phyloP scores from a whole-genome alignment of 352 stramenopile genomes.

The Globisporangium middletonii region DNA sequence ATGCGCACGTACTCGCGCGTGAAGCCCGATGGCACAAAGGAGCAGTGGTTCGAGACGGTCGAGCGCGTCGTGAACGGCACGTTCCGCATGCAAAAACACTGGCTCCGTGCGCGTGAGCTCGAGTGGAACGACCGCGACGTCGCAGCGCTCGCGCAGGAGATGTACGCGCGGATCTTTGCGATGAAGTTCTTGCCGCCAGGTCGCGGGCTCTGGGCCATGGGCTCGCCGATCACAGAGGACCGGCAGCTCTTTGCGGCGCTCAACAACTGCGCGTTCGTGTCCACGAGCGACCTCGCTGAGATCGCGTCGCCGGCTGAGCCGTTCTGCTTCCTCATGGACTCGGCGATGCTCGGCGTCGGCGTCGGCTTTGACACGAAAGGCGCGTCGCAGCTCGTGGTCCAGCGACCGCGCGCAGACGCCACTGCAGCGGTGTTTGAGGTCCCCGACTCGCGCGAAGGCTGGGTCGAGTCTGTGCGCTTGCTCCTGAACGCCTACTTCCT shows the following conservation, averaged over 20 bases:
- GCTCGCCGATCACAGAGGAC: slow-evolving; percentile 86
- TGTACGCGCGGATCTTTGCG: slow-evolving; percentile 90
- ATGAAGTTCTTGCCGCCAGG: slow-evolving; percentile 94
- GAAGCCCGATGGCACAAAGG: slow-evolving; percentile 70
- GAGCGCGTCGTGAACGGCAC: slow-evolving; percentile 92
- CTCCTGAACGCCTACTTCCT: slow-evolving; percentile 87
- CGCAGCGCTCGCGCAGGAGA: slow-evolving; percentile 70
- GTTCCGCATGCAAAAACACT: slow-evolving; percentile 92
- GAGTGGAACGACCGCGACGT: slow-evolving; percentile 63
- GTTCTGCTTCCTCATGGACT: slow-evolving; percentile 95
- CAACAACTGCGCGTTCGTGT: slow-evolving; percentile 94
- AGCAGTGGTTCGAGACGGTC: slow-evolving; percentile 90
- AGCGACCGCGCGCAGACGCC: slow-evolving; percentile 11
- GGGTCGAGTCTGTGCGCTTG: slow-evolving; percentile 80
- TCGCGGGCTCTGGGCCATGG: slow-evolving; percentile 92
- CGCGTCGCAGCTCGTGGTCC: slow-evolving; percentile 49
- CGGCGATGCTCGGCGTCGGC: slow-evolving; percentile 91
- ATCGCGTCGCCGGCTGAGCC: slow-evolving; percentile 58
- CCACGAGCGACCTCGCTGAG: slow-evolving; percentile 65
- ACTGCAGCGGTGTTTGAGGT: slow-evolving; percentile 24
- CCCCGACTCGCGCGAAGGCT: slow-evolving; percentile 72
- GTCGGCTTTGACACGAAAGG: slow-evolving; percentile 93
- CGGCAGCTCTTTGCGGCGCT: slow-evolving; percentile 82
- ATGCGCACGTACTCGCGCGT: slow-evolving; percentile 88
- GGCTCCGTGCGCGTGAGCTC: slow-evolving; percentile 40